These are phyloP conservation scores for Vigna mungo DNA, from an alignment of 306 rosid species.

Conservation along the genomic window DNA sequence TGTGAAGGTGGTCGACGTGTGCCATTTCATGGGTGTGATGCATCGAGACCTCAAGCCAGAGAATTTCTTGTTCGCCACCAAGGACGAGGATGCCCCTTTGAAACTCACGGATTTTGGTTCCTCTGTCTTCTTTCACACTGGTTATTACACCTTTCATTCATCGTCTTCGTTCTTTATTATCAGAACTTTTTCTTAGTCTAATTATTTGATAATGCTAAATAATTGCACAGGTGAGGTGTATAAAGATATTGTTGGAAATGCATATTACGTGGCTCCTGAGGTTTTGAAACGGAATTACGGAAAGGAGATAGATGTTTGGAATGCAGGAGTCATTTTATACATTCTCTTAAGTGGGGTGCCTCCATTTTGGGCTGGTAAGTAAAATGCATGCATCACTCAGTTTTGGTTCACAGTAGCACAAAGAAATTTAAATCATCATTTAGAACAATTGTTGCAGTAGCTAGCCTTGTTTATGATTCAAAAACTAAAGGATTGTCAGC, in stretches of 20 bases:
- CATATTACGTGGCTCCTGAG: slow-evolving; percentile 83
- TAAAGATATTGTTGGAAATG: slow-evolving; percentile 73
- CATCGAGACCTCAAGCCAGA: slow-evolving; percentile 83
- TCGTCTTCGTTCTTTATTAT: not conserved
- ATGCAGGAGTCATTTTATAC: slow-evolving; percentile 83
- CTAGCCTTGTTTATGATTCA: not conserved
- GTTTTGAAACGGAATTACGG: slow-evolving; percentile 69
- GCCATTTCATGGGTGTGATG: slow-evolving; percentile 84
- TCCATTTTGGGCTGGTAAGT: slow-evolving; percentile 81
- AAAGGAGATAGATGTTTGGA: slow-evolving; percentile 88
- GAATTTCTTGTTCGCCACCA: slow-evolving; percentile 60
- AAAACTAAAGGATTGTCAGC: not conserved
- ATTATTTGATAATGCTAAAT: not conserved
- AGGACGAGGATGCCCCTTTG: slow-evolving; percentile 46
- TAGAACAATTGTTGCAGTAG: not conserved
- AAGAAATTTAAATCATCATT: not conserved
- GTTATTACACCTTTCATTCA: slow-evolving; percentile 33
- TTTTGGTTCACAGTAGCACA: slow-evolving; percentile 1
- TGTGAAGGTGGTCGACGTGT: slow-evolving; percentile 66
- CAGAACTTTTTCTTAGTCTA: not conserved
- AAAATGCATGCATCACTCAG: not conserved
- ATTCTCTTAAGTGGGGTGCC: slow-evolving; percentile 75
- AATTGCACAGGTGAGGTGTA: slow-evolving; percentile 59
- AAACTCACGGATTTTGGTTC: slow-evolving; percentile 78
- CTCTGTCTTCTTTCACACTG: slow-evolving; percentile 75